Evolutionary conservation across 1,284 basidiomycete genomes (phyloP).

Genomic region (Rhodotorula sp.): DNA sequence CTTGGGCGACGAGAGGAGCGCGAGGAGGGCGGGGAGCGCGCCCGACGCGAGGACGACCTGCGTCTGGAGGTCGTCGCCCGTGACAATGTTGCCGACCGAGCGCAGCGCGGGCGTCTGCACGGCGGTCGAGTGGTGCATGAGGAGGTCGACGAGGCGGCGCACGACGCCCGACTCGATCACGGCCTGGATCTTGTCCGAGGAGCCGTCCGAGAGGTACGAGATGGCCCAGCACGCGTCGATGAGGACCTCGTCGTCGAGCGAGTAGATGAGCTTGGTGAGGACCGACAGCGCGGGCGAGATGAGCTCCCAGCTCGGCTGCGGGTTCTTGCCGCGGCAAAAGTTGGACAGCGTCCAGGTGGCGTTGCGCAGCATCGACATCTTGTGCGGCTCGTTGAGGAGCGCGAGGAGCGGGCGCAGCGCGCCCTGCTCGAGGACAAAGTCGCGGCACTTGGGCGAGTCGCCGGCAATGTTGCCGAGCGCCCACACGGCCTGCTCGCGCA

Average conservation of each 20-base stretch:
- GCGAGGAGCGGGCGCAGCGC: conserved; percentile 58
- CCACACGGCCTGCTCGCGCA: conserved; percentile 96
- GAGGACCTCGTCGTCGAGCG: conserved; percentile 96
- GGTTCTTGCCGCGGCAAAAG: conserved; percentile 94
- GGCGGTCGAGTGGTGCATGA: conserved; percentile 95
- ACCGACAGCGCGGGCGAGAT: conserved; percentile 95
- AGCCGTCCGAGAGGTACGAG: conserved; percentile 98
- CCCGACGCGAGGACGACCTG: conserved; percentile 98
- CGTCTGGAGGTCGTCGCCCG: conserved; percentile 97
- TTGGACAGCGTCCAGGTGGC: conserved; percentile 98
- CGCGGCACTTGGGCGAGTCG: conserved; percentile 89
- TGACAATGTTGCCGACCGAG: conserved; percentile 98
- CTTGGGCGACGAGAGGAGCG: conserved; percentile 89
- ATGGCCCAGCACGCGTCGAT: conserved; percentile 99
- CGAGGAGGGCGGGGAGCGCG: conserved; percentile 87
- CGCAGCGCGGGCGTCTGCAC: conserved; percentile 98
- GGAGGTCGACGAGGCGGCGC: conserved; percentile 92
- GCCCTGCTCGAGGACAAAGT: conserved; percentile 66
- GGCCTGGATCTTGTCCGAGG: conserved; percentile 99
- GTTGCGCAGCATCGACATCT: conserved; percentile 94
- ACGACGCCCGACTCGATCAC: conserved; percentile 99
- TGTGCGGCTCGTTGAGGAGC: conserved; percentile 62
- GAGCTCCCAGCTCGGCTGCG: conserved; percentile 92
- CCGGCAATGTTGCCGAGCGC: conserved; percentile 95
- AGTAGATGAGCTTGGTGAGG: conserved; percentile 97